These are phyloP conservation scores for Croton laevigatus DNA, from an alignment of 441 rosid genomes.

Conservation along the genomic window DNA sequence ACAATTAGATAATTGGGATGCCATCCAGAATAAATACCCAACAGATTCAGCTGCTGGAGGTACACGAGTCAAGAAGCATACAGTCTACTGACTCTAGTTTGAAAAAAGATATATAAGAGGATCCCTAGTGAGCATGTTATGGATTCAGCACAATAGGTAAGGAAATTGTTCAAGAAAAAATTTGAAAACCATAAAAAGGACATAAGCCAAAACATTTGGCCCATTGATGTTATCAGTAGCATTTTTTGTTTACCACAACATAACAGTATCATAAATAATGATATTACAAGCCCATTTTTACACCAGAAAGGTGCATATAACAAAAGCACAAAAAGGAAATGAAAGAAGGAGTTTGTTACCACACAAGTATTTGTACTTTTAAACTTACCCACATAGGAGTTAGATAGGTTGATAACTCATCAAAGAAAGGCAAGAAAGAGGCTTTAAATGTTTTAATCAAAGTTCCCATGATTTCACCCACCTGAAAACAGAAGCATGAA, in stretches of 20 bases:
- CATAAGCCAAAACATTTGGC: neutral
- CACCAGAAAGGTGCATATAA: neutral
- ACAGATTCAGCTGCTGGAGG: neutral
- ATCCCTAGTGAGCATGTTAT: neutral
- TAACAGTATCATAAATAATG: neutral
- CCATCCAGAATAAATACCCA: neutral
- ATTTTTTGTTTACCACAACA: neutral
- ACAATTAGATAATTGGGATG: neutral
- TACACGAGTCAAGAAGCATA: neutral
- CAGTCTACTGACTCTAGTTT: neutral
- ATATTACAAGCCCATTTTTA: neutral
- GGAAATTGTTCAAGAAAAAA: neutral
- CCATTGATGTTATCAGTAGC: no score
- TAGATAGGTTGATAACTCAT: conserved; percentile 86
- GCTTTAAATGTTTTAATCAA: conserved; percentile 91
- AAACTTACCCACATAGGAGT: conserved; percentile 99
- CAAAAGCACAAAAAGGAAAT: neutral
- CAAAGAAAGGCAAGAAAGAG: conserved; percentile 90
- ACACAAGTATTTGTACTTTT: neutral
- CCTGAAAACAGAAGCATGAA: conserved; percentile 43
- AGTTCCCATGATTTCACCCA: conserved; percentile 98
- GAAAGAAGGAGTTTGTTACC: neutral
- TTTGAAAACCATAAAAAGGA: neutral
- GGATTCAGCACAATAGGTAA: neutral
- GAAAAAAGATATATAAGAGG: neutral